These are phyloP conservation scores for Fusarium sarcochroum DNA, from an alignment of 2,329 filamentous ascomycete species.

Conservation along the genomic window DNA sequence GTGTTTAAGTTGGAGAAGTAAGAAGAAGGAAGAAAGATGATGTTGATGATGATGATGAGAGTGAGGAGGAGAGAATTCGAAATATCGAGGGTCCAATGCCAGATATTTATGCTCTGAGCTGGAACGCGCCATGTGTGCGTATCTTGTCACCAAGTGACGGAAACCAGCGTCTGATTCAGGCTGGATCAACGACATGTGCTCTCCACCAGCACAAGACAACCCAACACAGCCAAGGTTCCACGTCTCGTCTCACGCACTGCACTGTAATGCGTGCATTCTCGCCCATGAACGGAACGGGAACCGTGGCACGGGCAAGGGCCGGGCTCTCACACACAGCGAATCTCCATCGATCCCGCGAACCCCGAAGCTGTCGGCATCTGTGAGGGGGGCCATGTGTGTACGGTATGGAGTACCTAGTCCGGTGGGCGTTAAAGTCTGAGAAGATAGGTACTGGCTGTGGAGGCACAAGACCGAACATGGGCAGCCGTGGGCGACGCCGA, in stretches of 20 bases:
- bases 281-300: conserved; percentile 36
- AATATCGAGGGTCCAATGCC: conserved; percentile 34
- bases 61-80: conserved; percentile 28
- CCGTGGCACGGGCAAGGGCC: conserved; percentile 34
- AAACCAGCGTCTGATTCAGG: conserved; percentile 28
- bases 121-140: conserved; percentile 28
- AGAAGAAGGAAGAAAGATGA: conserved; percentile 35
- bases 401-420: conserved; percentile 18
- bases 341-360: conserved; percentile 49
- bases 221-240: conserved; percentile 40
- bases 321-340: conserved; percentile 39
- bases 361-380: conserved; percentile 47
- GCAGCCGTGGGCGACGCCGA: conserved; percentile 1
- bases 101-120: conserved; percentile 48
- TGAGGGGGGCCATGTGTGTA: conserved; percentile 16
- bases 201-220: conserved; percentile 16
- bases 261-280: conserved; percentile 19
- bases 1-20: conserved; percentile 31
- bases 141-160: conserved; percentile 30
- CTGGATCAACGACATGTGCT: conserved; percentile 27
- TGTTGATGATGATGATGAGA: conserved; percentile 40
- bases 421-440: conserved; percentile 25
- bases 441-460: conserved; percentile 7
- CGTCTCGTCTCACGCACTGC: conserved; percentile 43
- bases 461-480: conserved; percentile 16